These are phyloP conservation scores for Yamadazyma epiphylla DNA, from an alignment of 1,139 yeast genomes.

Conservation along the genomic window DNA sequence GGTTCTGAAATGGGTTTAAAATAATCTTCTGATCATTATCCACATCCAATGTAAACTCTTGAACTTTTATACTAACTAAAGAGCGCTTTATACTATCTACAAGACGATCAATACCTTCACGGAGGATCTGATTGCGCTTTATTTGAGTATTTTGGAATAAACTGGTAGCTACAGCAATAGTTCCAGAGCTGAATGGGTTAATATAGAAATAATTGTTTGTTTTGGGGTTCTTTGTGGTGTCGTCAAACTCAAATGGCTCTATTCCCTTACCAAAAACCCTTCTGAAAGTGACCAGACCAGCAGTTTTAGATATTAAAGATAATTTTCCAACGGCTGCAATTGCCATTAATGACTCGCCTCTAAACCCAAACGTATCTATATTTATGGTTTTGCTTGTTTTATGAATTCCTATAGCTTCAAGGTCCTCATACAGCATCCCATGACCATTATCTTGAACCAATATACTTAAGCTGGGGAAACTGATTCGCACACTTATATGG, in stretches of 20 bases:
- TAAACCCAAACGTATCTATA: conserved; percentile 61
- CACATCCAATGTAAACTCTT: not conserved
- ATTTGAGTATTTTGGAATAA: not conserved
- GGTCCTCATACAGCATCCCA: conserved; percentile 62
- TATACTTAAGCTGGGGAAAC: conserved; percentile 56
- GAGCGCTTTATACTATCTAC: not conserved
- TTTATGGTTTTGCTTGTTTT: conserved; percentile 65
- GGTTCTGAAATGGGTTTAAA: not conserved
- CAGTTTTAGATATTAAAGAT: conserved; percentile 1
- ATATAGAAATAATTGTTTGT: not conserved
- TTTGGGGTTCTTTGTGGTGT: not conserved
- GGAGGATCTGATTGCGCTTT: not conserved
- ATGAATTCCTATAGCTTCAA: conserved; percentile 60
- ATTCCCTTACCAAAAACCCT: too few species aligned
- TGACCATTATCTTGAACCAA: conserved; percentile 73
- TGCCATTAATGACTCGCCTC: conserved; percentile 80
- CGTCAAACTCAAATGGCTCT: not conserved
- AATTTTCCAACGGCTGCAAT: conserved; percentile 20
- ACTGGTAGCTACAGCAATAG: not conserved
- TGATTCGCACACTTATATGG: conserved; percentile 57
- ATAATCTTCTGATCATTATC: not conserved
- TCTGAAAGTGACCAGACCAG: not conserved
- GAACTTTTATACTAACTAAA: not conserved
- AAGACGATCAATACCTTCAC: not conserved
- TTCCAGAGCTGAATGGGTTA: not conserved